These are phyloP conservation scores for Actinidia arguta DNA, from an alignment of 179 eudicot genomes.

Conservation along the genomic window DNA sequence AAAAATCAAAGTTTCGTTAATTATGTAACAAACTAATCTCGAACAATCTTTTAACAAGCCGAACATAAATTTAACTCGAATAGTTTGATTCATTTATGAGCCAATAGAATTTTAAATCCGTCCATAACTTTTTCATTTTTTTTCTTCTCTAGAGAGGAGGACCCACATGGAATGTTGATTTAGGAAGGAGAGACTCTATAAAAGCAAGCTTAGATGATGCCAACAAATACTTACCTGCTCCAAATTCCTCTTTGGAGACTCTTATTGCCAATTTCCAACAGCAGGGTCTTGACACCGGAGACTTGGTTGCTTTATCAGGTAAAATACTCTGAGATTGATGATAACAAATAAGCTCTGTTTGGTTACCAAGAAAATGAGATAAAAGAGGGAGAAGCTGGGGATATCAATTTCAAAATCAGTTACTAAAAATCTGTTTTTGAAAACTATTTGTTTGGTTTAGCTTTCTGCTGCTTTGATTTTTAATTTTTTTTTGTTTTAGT, in stretches of 20 bases:
- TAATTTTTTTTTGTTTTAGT: too few relatives aligned
- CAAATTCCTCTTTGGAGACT: constrained; percentile 57
- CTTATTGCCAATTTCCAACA: constrained; percentile 66
- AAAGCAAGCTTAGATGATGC: constrained; percentile 71
- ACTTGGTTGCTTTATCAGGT: constrained; percentile 85
- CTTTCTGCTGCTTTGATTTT: too few relatives aligned
- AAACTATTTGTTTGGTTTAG: too few relatives aligned
- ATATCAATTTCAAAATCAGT: too few relatives aligned
- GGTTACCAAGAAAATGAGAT: background rate
- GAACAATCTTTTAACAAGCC: too few relatives aligned
- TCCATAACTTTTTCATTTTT: background rate
- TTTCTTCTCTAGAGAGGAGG: constrained; percentile 65
- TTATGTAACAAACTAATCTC: too few relatives aligned
- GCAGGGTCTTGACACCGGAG: constrained; percentile 66
- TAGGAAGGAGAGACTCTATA: constrained; percentile 76
- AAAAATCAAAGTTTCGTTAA: too few relatives aligned
- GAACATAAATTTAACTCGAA: too few relatives aligned
- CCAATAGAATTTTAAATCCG: too few relatives aligned
- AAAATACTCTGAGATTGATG: constrained; percentile 9
- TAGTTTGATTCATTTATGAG: too few relatives aligned
- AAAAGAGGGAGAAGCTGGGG: too few relatives aligned
- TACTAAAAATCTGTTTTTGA: too few relatives aligned
- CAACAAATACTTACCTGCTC: constrained; percentile 71
- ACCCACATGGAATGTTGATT: constrained; percentile 65
- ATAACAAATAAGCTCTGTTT: background rate